Percentiles rank a stretch among this genome's conserved stretches.
Conservation (phyloP, 129 eudicot genomes). For the Dittrichia graveolens region DNA sequence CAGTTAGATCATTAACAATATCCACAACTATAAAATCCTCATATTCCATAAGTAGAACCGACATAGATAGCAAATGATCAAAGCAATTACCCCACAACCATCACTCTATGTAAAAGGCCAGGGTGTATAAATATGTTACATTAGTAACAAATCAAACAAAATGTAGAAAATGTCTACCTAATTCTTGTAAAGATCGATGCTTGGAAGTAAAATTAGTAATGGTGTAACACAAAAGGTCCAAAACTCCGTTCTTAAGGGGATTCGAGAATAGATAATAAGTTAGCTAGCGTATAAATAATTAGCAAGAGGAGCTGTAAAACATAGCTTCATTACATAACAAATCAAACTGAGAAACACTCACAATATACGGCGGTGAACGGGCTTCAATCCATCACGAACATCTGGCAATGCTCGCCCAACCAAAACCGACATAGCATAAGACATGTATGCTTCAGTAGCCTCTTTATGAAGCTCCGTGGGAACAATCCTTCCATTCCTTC, state of each 20-base stretch:
- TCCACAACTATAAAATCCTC: neutral
- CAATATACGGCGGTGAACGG: slow-evolving; percentile 89
- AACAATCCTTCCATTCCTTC: slow-evolving; percentile 50
- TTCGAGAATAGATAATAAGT: too few relatives aligned
- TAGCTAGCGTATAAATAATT: neutral
- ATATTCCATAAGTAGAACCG: neutral
- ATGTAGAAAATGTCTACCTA: neutral
- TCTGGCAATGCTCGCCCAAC: slow-evolving; percentile 94
- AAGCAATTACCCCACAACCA: slow-evolving; percentile 19
- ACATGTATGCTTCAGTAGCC: slow-evolving; percentile 93
- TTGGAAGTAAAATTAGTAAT: neutral
- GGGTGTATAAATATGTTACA: neutral
- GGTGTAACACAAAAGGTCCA: neutral
- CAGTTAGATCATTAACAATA: neutral
- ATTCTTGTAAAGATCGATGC: neutral
- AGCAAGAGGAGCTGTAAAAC: neutral
- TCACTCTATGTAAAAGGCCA: neutral
- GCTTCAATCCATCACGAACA: slow-evolving; percentile 95
- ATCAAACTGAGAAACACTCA: slow-evolving; percentile 34
- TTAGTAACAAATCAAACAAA: neutral
- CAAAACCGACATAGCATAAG: slow-evolving; percentile 94
- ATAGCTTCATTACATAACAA: neutral
- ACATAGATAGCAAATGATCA: neutral
- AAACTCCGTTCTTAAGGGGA: neutral
- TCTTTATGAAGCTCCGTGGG: slow-evolving; percentile 80